phyloP scores from a whole-genome alignment of 2,329 filamentous ascomycete genomes.

The Microsporum ferrugineum region DNA sequence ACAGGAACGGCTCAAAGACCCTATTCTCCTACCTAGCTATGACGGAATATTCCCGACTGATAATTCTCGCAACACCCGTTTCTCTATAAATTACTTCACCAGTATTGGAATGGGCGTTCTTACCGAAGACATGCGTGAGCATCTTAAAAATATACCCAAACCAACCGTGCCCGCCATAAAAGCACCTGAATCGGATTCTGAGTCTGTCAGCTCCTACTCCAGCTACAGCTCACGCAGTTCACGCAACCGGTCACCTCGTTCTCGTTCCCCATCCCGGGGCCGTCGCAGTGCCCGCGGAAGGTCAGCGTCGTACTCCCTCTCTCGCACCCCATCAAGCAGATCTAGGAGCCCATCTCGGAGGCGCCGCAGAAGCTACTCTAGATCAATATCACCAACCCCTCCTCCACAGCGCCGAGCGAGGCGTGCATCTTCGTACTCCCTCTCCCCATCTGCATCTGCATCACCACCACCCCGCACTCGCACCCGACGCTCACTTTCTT shows the following conservation, averaged over 20 bases:
- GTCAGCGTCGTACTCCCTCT: slow-evolving; percentile 6
- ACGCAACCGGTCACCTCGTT: slow-evolving; percentile 34
- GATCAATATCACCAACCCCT: slow-evolving; percentile 26
- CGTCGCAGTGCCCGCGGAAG: slow-evolving; percentile 14
- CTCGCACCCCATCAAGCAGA: slow-evolving; percentile 23
- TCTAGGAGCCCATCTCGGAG: slow-evolving; percentile 22
- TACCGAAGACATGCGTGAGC: slow-evolving; percentile 89
- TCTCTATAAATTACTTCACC: slow-evolving; percentile 99
- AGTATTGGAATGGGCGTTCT: slow-evolving; percentile 91
- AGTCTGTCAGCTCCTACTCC: slow-evolving; percentile 54
- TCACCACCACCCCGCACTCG: slow-evolving; percentile 18
- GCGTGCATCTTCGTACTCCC: slow-evolving; percentile 25
- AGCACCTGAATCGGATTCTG: slow-evolving; percentile 51
- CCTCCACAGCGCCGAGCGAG: slow-evolving; percentile 18
- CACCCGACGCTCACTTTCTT: slow-evolving; percentile 10
- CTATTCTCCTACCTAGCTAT: slow-evolving; percentile 64
- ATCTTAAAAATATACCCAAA: slow-evolving; percentile 79
- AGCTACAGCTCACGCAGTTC: slow-evolving; percentile 62
- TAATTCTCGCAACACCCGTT: slow-evolving; percentile 78
- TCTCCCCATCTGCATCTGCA: slow-evolving; percentile 24
- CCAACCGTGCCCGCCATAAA: slow-evolving; percentile 61
- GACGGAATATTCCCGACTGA: slow-evolving; percentile 83
- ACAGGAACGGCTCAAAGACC: slow-evolving; percentile 63
- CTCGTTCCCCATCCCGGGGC: slow-evolving; percentile 33
- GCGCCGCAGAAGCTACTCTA: slow-evolving; percentile 22